Evolutionary conservation across 345 rosid species (phyloP).

Genomic region (Eucalyptus sp.): DNA sequence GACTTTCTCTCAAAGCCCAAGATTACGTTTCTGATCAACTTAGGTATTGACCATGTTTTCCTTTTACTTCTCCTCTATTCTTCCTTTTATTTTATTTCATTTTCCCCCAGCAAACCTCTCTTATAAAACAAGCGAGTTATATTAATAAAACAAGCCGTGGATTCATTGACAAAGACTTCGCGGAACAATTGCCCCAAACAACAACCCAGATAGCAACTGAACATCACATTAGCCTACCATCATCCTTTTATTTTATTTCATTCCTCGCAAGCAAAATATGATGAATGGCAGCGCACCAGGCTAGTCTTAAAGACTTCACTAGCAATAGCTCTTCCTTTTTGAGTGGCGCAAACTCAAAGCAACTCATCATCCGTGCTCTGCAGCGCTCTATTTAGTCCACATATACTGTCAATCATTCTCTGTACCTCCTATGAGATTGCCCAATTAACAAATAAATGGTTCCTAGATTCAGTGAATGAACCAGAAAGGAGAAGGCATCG

Average conservation of each 20-base stretch:
- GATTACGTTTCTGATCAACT: neutral
- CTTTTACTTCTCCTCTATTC: neutral
- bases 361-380: neutral
- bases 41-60: neutral
- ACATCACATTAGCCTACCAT: neutral
- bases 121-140: neutral
- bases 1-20: neutral
- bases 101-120: neutral
- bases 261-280: neutral
- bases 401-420: neutral
- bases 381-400: neutral
- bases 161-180: neutral
- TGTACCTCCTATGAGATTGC: neutral
- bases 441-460: neutral
- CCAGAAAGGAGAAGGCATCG: neutral
- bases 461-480: neutral
- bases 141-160: neutral
- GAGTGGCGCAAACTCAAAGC: neutral
- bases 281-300: neutral
- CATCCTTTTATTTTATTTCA: too few species aligned
- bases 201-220: neutral
- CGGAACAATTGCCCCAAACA: neutral
- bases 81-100: neutral
- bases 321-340: neutral
- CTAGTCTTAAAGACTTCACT: neutral